Conservation (phyloP, 2,329 filamentous ascomycete species). For the Botrytis fabae region DNA sequence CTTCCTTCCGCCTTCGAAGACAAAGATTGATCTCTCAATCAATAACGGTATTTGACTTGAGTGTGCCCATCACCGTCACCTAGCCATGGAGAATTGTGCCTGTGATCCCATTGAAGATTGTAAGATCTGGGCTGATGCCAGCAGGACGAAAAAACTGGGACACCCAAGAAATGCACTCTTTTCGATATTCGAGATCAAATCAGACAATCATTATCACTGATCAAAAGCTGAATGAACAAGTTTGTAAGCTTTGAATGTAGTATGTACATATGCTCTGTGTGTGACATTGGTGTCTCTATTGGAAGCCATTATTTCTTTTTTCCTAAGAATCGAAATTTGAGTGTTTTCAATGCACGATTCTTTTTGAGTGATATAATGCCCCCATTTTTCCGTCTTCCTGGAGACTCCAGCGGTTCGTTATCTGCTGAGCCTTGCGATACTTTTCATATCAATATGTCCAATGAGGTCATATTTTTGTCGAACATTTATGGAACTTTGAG, state of each 20-base stretch:
- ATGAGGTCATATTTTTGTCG: slow-evolving; percentile 6
- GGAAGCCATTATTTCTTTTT: no score
- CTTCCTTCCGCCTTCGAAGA: neutral
- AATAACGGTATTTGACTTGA: neutral
- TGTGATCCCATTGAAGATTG: neutral
- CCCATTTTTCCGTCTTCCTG: neutral
- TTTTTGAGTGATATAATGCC: no score
- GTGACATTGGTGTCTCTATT: no score
- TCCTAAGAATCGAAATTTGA: no score
- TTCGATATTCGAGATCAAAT: neutral
- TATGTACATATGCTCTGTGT: no score
- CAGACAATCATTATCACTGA: neutral
- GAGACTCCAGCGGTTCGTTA: neutral
- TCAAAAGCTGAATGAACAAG: neutral
- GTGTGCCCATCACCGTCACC: neutral
- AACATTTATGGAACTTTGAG: neutral
- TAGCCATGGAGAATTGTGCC: neutral
- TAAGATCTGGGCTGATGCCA: neutral
- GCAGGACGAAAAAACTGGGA: neutral
- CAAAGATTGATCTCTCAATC: neutral
- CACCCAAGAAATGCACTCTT: neutral
- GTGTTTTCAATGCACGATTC: no score
- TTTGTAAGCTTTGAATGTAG: neutral
- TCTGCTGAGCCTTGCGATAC: neutral
- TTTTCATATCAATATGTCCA: slow-evolving; percentile 5